A percentile compares a stretch with the other conserved stretches of the same genome.
phyloP scores from a whole-genome alignment of 1,284 basidiomycete genomes.

The Pholiota adiposa region DNA sequence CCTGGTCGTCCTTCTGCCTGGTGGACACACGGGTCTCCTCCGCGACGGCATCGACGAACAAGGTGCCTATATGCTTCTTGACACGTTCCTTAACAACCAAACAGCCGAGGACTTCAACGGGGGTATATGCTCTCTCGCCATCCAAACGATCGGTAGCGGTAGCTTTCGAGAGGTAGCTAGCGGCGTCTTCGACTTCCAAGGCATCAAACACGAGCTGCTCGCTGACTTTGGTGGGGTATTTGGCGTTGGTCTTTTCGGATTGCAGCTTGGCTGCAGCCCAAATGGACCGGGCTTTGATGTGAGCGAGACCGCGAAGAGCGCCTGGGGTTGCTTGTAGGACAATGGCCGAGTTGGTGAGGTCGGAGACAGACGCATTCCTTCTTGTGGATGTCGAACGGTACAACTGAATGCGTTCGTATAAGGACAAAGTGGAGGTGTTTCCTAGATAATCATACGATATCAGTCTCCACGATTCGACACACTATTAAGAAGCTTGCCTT shows the following conservation, averaged over 20 bases:
- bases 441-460: constrained; percentile 20
- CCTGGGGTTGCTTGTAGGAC: constrained; percentile 41
- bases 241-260: constrained; percentile 4
- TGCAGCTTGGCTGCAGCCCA: constrained; percentile 44
- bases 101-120: constrained; percentile 55
- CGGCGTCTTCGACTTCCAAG: constrained; percentile 54
- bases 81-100: constrained; percentile 53
- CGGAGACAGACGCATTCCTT: constrained; percentile 43
- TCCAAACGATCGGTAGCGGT: constrained; percentile 23
- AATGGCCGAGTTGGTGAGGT: constrained; percentile 63
- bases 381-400: constrained; percentile 53
- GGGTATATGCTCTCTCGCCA: constrained; percentile 31
- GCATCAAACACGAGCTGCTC: constrained; percentile 59
- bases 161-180: constrained; percentile 35
- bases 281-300: constrained; percentile 40
- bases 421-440: constrained; percentile 36
- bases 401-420: constrained; percentile 49
- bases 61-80: constrained; percentile 48
- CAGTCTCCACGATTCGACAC: not conserved
- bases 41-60: constrained; percentile 47
- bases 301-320: constrained; percentile 32
- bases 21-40: constrained; percentile 14
- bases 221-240: constrained; percentile 28
- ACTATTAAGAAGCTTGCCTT: constrained; percentile 20
- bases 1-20: constrained; percentile 34